Conservation (phyloP, 2,329 filamentous ascomycete genomes). For the Fusarium sp. region DNA sequence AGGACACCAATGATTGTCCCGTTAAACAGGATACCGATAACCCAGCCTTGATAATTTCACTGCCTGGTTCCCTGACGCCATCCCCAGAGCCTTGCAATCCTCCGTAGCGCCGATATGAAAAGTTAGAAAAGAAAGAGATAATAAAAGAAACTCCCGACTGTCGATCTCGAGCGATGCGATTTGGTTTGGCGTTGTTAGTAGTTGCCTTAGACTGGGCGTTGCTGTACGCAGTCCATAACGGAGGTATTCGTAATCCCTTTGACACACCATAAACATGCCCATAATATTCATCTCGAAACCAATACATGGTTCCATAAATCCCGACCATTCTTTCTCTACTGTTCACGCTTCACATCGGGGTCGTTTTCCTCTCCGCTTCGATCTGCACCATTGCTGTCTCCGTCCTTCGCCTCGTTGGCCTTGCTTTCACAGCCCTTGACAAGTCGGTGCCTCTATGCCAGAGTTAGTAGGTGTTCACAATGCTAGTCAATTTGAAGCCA, state of each 20-base stretch:
- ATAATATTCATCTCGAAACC: slow-evolving; percentile 25
- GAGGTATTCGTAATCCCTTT: background rate
- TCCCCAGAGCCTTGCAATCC: slow-evolving; percentile 24
- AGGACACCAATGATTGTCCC: slow-evolving; percentile 8
- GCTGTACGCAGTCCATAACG: background rate
- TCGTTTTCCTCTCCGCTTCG: slow-evolving; percentile 45
- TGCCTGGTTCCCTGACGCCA: slow-evolving; percentile 36
- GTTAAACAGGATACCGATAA: background rate
- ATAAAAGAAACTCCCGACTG: background rate
- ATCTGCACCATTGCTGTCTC: slow-evolving; percentile 39
- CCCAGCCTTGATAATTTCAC: background rate
- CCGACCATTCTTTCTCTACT: slow-evolving; percentile 19
- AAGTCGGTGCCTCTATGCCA: slow-evolving; percentile 66
- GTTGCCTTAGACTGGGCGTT: slow-evolving; percentile 15
- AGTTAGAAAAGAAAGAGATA: background rate
- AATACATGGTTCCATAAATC: slow-evolving; percentile 23
- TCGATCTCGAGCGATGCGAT: slow-evolving; percentile 27
- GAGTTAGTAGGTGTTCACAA: slow-evolving; percentile 28
- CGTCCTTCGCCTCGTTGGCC: slow-evolving; percentile 41
- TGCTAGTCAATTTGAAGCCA: background rate
- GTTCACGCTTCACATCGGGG: slow-evolving; percentile 40
- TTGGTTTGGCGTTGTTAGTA: background rate
- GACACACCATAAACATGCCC: slow-evolving; percentile 2
- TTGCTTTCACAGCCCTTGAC: slow-evolving; percentile 71
- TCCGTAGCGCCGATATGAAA: slow-evolving; percentile 28